These are phyloP conservation scores for Eucalyptus grandis DNA, from an alignment of 345 rosid species.

Conservation along the genomic window DNA sequence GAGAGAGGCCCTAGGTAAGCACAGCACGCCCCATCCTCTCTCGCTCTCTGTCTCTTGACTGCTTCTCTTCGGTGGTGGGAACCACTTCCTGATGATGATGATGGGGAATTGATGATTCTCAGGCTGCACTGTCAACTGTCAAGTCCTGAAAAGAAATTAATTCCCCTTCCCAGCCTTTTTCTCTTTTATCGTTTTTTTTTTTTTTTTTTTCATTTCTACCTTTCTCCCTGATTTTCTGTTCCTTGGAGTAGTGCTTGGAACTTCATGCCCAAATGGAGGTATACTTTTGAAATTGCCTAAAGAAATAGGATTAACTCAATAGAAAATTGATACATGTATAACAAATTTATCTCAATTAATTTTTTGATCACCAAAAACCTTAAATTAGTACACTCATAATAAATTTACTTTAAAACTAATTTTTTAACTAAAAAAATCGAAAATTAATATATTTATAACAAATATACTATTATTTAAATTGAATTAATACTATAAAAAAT, in stretches of 20 bases:
- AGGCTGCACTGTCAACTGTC: background rate
- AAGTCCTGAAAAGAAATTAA: background rate
- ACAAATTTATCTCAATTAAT: rapidly evolving
- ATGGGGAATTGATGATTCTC: background rate
- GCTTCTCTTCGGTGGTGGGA: background rate
- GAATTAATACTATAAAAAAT: no score
- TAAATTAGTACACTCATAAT: rapidly evolving
- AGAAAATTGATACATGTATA: no score
- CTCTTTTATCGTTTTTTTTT: background rate
- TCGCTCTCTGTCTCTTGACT: no score
- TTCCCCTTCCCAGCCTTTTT: background rate
- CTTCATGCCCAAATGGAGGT: background rate
- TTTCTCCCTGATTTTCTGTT: background rate
- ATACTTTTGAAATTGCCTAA: background rate
- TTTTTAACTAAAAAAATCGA: rapidly evolving
- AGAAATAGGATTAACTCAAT: no score
- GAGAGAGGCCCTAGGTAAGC: background rate
- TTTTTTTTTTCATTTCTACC: no score
- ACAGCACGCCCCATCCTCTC: background rate
- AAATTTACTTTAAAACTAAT: no score
- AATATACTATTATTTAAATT: no score
- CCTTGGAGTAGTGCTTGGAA: background rate
- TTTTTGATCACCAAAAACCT: rapidly evolving
- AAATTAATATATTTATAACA: no score
- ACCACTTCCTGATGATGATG: background rate